These are phyloP conservation scores for Penicillium canescens DNA, from an alignment of 495 filamentous ascomycete species.

Conservation along the genomic window DNA sequence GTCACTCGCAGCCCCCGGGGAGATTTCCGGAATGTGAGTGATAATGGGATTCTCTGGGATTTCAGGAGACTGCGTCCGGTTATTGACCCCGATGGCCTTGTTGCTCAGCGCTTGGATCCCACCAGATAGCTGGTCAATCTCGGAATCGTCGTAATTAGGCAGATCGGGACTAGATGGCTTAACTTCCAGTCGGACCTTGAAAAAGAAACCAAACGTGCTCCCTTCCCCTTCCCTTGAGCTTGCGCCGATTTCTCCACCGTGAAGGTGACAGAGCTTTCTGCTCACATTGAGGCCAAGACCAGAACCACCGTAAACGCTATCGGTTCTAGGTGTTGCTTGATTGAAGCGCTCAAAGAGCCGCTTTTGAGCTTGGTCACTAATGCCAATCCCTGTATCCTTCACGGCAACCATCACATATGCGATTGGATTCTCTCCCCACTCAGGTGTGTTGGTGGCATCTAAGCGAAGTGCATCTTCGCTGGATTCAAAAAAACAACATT, in stretches of 20 bases:
- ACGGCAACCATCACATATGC: conserved; percentile 74
- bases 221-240: conserved; percentile 68
- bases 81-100: conserved; percentile 9
- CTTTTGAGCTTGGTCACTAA: conserved; percentile 71
- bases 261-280: conserved; percentile 72
- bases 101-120: conserved; percentile 20
- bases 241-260: conserved; percentile 84
- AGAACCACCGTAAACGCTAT: conserved; percentile 79
- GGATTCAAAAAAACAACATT: conserved; percentile 55
- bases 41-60: conserved; percentile 9
- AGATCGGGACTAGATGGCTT: conserved; percentile 28
- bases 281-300: conserved; percentile 85
- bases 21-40: conserved; percentile 6
- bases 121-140: conserved; percentile 19
- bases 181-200: conserved; percentile 53
- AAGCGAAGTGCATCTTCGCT: conserved; percentile 31
- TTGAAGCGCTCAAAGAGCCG: conserved; percentile 80
- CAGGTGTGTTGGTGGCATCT: conserved; percentile 50
- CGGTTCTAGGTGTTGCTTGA: conserved; percentile 75
- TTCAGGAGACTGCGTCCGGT: conserved; percentile 8
- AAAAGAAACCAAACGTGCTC: conserved; percentile 87
- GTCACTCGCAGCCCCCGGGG: conserved; percentile 5
- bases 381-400: conserved; percentile 74
- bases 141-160: conserved; percentile 6
- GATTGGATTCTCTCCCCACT: conserved; percentile 70